Evolutionary conservation across 2,329 filamentous ascomycete genomes (phyloP), one percentile per base, ranked within the genome.

Genomic region (Fusarium sp.): DNA sequence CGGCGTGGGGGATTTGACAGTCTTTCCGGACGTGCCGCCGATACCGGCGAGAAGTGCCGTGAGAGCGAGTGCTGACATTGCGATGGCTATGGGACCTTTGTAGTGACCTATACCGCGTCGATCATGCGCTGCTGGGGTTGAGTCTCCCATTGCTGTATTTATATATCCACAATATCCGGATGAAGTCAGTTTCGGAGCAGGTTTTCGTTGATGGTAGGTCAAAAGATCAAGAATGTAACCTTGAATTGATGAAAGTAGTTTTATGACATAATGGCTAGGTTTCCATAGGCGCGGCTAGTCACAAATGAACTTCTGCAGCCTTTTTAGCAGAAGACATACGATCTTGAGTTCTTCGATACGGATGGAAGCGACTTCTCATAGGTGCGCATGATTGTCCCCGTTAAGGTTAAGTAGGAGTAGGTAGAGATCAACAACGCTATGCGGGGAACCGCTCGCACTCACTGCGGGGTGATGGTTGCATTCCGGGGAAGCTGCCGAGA

Each of bases 1-100:
- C 4, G 83, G 82, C 2, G 80, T 80, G 7, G 74, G 68, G 2
- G 78, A 77, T 27, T 64, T 75, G 2, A 61, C 65, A 0, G 55
- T 72, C 20, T 64, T 60, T 14, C 59, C 68, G 25, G 51, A 37
- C 3, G 40, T 45, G 7, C 51, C 27, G 9, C 49, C 49, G 55
- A 58, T 21, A 58, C 42, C 23, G 30, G 58, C 42, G 42, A 70
- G n/a, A 50, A 71, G 54, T 10, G 37, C 11, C 3, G 58, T 20
- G 2, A 71, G 16, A 14, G 59, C 13, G 11, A 71, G 32, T 12
- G 46, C 20, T 20, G 58, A 32, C 67, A 70, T 70, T 27, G 28
- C 30, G 7, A 55, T 20, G n/a, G 12, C 14, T 18, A 51, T 12
- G 7, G 34, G 13, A 34, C 23, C 10, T 41, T 28, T 51, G 49